phyloP scores from a whole-genome alignment of 371 early-diverging fungal genomes.

The Mortierella sp. region DNA sequence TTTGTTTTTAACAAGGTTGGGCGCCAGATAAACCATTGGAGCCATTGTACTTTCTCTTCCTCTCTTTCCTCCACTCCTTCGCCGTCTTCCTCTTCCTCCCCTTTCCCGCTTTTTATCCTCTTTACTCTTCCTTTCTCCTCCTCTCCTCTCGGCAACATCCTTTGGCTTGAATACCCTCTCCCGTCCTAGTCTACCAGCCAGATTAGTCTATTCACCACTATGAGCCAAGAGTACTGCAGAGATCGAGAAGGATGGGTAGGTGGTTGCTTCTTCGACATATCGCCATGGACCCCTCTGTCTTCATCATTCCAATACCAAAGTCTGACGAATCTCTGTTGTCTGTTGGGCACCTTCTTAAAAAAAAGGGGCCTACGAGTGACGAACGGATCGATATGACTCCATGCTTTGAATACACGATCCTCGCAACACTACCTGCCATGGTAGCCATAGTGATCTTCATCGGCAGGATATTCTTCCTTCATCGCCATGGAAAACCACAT shows the following conservation, averaged over 20 bases:
- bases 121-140: too few relatives aligned
- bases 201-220: background rate
- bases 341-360: background rate
- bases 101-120: too few relatives aligned
- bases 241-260: conserved; percentile 43
- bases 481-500: conserved; percentile 22
- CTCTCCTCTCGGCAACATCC: too few relatives aligned
- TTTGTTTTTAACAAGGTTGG: too few relatives aligned
- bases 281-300: too few relatives aligned
- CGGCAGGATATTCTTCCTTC: conserved; percentile 3
- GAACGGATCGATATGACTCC: conserved; percentile 32
- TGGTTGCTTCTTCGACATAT: background rate
- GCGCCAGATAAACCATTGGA: too few relatives aligned
- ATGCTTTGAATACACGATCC: conserved; percentile 43
- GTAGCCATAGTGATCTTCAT: conserved; percentile 16
- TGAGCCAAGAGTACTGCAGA: conserved; percentile 30
- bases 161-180: too few relatives aligned
- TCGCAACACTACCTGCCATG: conserved; percentile 29
- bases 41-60: too few relatives aligned
- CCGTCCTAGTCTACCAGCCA: too few relatives aligned
- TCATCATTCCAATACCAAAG: background rate
- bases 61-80: too few relatives aligned
- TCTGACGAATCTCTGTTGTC: background rate
- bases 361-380: conserved; percentile 34
- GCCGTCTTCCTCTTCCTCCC: too few relatives aligned